These are phyloP conservation scores for Ochromonas danica DNA, from an alignment of 108 stramenopile species.

Conservation along the genomic window DNA sequence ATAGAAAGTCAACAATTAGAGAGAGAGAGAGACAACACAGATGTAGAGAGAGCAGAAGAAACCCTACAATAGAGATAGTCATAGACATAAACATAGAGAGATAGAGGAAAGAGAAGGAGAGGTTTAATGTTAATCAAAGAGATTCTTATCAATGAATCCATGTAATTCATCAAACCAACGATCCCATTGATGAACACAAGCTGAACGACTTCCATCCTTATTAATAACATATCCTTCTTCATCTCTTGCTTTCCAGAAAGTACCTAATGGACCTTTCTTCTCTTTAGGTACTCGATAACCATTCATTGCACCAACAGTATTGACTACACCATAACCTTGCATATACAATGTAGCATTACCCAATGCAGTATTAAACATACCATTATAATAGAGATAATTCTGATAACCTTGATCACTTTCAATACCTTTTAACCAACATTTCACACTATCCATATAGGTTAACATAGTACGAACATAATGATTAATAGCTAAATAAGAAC, in stretches of 20 bases:
- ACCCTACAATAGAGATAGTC: too few relatives aligned
- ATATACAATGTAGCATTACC: slow-evolving; percentile 23
- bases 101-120: too few relatives aligned
- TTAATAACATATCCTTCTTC: slow-evolving; percentile 35
- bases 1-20: too few relatives aligned
- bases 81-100: too few relatives aligned
- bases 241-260: slow-evolving; percentile 39
- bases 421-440: slow-evolving; percentile 34
- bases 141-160: slow-evolving; percentile 9
- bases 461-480: slow-evolving; percentile 32
- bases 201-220: slow-evolving; percentile 29
- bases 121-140: too few relatives aligned
- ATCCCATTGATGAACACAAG: slow-evolving; percentile 43
- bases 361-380: background rate
- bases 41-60: too few relatives aligned
- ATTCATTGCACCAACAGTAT: slow-evolving; percentile 43
- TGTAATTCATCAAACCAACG: slow-evolving; percentile 30
- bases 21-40: too few relatives aligned
- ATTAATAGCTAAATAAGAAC: background rate
- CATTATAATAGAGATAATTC: slow-evolving; percentile 37
- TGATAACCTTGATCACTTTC: slow-evolving; percentile 43
- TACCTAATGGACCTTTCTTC: slow-evolving; percentile 40
- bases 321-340: slow-evolving; percentile 41
- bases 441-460: slow-evolving; percentile 33
- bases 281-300: slow-evolving; percentile 37